phyloP scores from a whole-genome alignment of 805 yeast genomes.

The Henningerozyma blattae region DNA sequence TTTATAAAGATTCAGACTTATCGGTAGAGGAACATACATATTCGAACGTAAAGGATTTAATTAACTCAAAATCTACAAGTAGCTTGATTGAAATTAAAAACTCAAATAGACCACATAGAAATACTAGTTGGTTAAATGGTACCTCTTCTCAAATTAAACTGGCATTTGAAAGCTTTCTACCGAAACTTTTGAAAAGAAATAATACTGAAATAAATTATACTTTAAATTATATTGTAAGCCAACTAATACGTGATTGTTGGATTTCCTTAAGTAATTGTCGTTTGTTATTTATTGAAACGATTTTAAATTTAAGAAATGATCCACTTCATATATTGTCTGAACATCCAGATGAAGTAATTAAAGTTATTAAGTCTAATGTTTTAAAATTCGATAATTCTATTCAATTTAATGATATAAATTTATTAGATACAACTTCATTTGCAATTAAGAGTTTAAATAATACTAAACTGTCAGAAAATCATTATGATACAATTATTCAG shows the following conservation, averaged over 20 bases:
- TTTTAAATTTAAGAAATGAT: constrained; percentile 6
- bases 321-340: constrained; percentile 4
- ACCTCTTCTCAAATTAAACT: constrained; percentile 38
- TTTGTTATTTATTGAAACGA: constrained; percentile 6
- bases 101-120: constrained; percentile 25
- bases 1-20: constrained; percentile 33
- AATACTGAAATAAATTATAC: constrained; percentile 10
- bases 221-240: constrained; percentile 7
- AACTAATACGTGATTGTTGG: constrained; percentile 6
- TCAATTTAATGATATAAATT: constrained; percentile 7
- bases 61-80: background rate
- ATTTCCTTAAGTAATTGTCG: constrained; percentile 13
- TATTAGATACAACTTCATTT: constrained; percentile 5
- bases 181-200: constrained; percentile 15
- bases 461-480: too few species aligned
- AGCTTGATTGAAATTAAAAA: constrained; percentile 9
- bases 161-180: constrained; percentile 30
- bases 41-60: constrained; percentile 11
- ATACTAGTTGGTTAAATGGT: constrained; percentile 42
- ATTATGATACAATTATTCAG: too few species aligned
- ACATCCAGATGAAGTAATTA: constrained; percentile 2
- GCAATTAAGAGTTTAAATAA: constrained; percentile 6
- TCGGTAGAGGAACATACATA: constrained; percentile 5
- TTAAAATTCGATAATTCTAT: constrained; percentile 3
- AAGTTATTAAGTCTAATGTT: constrained; percentile 4